These are phyloP conservation scores for Leavenworthia alabamica DNA, from an alignment of 345 rosid species.

Conservation along the genomic window DNA sequence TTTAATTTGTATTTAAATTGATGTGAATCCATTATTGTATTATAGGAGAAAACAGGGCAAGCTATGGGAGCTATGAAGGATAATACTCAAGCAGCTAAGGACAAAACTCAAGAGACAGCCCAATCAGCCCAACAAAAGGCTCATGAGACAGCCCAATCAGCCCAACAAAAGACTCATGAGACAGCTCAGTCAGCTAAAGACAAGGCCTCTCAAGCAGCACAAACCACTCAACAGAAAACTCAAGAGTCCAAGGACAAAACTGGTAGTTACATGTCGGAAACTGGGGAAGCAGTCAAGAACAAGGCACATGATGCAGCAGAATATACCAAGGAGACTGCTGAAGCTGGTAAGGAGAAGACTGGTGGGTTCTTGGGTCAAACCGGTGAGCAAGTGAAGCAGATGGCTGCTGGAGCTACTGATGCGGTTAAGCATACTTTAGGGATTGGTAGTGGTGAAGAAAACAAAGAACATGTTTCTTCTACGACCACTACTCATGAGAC, in stretches of 20 bases:
- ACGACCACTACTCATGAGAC: slow-evolving; percentile 9
- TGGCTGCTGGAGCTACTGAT: slow-evolving; percentile 46
- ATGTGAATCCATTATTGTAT: not conserved
- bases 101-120: slow-evolving; percentile 16
- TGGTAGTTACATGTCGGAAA: slow-evolving; percentile 20
- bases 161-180: too few relatives aligned
- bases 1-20: not conserved
- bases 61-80: slow-evolving; percentile 25
- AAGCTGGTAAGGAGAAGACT: slow-evolving; percentile 37
- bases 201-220: slow-evolving; percentile 15
- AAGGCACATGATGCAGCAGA: slow-evolving; percentile 22
- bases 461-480: slow-evolving; percentile 5
- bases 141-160: too few relatives aligned
- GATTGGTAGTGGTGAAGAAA: slow-evolving; percentile 20
- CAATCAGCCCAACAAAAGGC: slow-evolving; percentile 24
- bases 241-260: slow-evolving; percentile 29
- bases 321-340: slow-evolving; percentile 30
- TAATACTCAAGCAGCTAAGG: slow-evolving; percentile 32
- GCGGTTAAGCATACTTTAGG: slow-evolving; percentile 51
- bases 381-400: slow-evolving; percentile 47
- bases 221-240: slow-evolving; percentile 26
- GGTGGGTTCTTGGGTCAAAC: slow-evolving; percentile 40
- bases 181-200: slow-evolving; percentile 22
- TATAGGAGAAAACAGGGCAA: slow-evolving; percentile 32
- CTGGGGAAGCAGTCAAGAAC: slow-evolving; percentile 27